Percentiles rank a stretch among this genome's conserved stretches.
phyloP scores from a whole-genome alignment of 2,329 filamentous ascomycete species.

The Calycina herbarum region DNA sequence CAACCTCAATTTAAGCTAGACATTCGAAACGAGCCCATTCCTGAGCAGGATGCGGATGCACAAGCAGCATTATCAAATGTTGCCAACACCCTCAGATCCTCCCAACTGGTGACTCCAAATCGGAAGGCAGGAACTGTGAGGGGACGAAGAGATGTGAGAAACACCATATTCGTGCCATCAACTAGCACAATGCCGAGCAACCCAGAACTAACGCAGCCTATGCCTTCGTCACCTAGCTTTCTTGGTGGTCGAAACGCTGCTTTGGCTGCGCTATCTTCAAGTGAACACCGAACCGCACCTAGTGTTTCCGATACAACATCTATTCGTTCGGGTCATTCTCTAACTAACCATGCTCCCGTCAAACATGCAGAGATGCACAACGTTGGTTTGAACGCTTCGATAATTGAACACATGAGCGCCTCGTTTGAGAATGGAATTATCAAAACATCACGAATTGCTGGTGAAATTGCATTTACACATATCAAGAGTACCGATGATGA shows the following conservation, averaged over 20 bases:
- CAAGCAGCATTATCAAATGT: constrained; percentile 75
- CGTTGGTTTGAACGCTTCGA: constrained; percentile 80
- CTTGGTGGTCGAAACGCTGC: constrained; percentile 45
- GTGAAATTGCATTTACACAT: constrained; percentile 86
- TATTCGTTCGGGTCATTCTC: constrained; percentile 81
- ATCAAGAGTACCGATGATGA: constrained; percentile 49
- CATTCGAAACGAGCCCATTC: constrained; percentile 76
- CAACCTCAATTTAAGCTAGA: constrained; percentile 73
- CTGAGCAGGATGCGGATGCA: constrained; percentile 74
- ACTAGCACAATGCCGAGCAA: constrained; percentile 26
- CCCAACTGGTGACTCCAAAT: constrained; percentile 60
- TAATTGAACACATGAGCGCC: constrained; percentile 89
- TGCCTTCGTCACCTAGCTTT: constrained; percentile 39
- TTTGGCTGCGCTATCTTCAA: constrained; percentile 59
- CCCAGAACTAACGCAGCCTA: constrained; percentile 27
- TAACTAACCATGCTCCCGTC: constrained; percentile 66
- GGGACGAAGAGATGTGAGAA: constrained; percentile 86
- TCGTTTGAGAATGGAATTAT: constrained; percentile 74
- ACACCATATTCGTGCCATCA: constrained; percentile 78
- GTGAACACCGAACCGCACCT: constrained; percentile 51
- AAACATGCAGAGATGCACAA: constrained; percentile 80
- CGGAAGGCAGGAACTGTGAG: constrained; percentile 75
- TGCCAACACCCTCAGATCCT: constrained; percentile 67
- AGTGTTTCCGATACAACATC: constrained; percentile 82
- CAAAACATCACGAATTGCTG: constrained; percentile 72